Evolutionary conservation across 768 basidiomycete genomes (phyloP), one percentile per base, ranked within the genome.

Genomic region (Hemileccinum impolitum): DNA sequence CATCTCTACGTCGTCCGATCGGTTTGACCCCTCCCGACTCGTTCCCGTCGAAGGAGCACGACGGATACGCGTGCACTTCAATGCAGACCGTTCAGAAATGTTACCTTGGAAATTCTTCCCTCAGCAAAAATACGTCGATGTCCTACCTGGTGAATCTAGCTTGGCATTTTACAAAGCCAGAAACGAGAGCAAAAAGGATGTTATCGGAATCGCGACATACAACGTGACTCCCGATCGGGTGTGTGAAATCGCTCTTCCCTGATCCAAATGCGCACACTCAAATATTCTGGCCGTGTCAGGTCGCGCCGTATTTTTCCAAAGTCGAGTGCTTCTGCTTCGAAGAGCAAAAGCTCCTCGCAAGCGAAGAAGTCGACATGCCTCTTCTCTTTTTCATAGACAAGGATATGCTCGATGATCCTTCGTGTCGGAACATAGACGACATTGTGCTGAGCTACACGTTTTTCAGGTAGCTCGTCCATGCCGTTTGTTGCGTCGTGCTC

Each of bases 311-410:
- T 69, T 99, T 99, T 64, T 93, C 94, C 43, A 99, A 99, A 72
- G 93, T 99, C 12, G 96, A 99, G 68, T 99, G 96, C 58, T 99
- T 99, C 75, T 99, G 96, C 70, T 99, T 99, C 58, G 96, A 99
- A 67, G 96, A 99, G 65, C 96, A 99, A 69, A 89, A 85, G 59
- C 80, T 99, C 10, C 74, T 96, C 21, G 94, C 94, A 0, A 86
- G 87, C 25, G 96, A 99, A 71, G 94, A 97, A 70, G 89, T 99
- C 30, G 96, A 99, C 69, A 91, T 99, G 80, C 96, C 96, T 3
- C 77, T 99, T 17, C 79, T 99, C 48, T 99, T 99, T 74, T 99
- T 99, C 75, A 95, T 99, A 58, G 96, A 99, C 74, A 90, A 92
- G 56, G 96, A 98, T 64, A 85, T 96, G 47, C 75, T 94, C 32